Base-by-base conservation (phyloP, 176 grass and related monocot genomes). In the Oryza nivara region DNA sequence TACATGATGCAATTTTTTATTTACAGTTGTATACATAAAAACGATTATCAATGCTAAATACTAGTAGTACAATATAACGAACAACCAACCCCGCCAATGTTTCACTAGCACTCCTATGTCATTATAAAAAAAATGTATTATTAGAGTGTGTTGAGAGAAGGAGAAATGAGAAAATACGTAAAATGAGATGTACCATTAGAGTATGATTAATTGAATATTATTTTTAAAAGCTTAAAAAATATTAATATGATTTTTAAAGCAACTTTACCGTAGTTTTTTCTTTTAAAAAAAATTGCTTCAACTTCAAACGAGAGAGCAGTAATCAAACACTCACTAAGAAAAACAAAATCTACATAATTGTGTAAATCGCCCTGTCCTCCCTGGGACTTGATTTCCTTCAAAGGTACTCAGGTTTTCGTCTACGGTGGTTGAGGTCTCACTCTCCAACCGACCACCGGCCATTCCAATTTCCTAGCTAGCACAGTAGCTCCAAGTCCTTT, bases 401-500 rank as follows among this genome's bases (percentile, higher is more conserved):
- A 41, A 75, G 43, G 13, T 41, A 76, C 63, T 52, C n/a, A 30
- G 34, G 22, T 84, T 30, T 77, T 75, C 16, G 25, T 68, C 15
- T 13, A 35, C n/a, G 64, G 82, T 69, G 6, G 82, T 84, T 58
- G 73, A 44, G 46, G 63, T 32, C 68, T 69, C 47, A 6, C 25
- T 52, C 8, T 82, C 64, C 46, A 77, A 77, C 73, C 73, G 82
- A 84, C 46, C 73, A 65, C 67, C 32, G 14, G 13, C 44, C 17
- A 6, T 7, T 17, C 11, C 6, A 22, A 56, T 56, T 58, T 58
- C 19, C 54, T 9, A n/a, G 54, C 54, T n/a, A 63, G 58, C 0
- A 23, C 13, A n/a, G 7, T 9, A 61, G 19, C 20, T 22, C 1
- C 2, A 6, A 7, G 16, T 23, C n/a, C n/a, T 63, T 34, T 51